These are phyloP conservation scores for Leishmania aethiopica DNA, from an alignment of 208 protist species.

Conservation along the genomic window DNA sequence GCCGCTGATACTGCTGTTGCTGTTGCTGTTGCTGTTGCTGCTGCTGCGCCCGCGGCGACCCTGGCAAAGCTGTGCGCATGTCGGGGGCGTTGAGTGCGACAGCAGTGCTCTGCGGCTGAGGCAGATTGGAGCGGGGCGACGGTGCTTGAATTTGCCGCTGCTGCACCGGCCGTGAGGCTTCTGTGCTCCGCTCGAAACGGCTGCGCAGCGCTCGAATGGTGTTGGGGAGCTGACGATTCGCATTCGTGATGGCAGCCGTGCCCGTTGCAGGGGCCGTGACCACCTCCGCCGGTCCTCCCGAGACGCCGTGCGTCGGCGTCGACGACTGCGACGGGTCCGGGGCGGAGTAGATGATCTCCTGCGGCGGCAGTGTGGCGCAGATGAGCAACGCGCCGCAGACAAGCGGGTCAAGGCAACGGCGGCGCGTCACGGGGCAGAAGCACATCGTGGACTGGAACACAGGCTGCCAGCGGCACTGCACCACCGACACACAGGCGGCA, in stretches of 20 bases:
- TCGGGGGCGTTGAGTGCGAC: background rate
- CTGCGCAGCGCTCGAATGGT: conserved; percentile 29
- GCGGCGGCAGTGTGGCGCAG: conserved; percentile 6
- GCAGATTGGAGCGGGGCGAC: background rate
- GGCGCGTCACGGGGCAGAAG: conserved; percentile 78
- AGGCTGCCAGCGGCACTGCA: conserved; percentile 47
- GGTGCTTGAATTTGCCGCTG: conserved; percentile 5
- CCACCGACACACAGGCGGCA: conserved; percentile 21
- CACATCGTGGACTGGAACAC: conserved; percentile 76
- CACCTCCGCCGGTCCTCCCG: background rate
- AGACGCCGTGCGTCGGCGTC: background rate
- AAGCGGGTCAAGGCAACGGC: conserved; percentile 73
- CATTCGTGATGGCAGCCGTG: background rate
- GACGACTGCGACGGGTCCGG: background rate
- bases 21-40: background rate
- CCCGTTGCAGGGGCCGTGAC: background rate
- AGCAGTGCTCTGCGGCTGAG: background rate
- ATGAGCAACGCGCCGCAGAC: conserved; percentile 45
- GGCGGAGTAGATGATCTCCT: conserved; percentile 8
- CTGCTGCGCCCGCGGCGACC: background rate
- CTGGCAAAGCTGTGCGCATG: background rate
- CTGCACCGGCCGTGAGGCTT: background rate
- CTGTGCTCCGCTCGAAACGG: conserved; percentile 17
- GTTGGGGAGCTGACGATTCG: conserved; percentile 12
- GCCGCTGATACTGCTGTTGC: conserved; percentile 2